These are phyloP conservation scores for Boletus vinaceobasis DNA, from an alignment of 768 basidiomycete genomes.

Conservation along the genomic window DNA sequence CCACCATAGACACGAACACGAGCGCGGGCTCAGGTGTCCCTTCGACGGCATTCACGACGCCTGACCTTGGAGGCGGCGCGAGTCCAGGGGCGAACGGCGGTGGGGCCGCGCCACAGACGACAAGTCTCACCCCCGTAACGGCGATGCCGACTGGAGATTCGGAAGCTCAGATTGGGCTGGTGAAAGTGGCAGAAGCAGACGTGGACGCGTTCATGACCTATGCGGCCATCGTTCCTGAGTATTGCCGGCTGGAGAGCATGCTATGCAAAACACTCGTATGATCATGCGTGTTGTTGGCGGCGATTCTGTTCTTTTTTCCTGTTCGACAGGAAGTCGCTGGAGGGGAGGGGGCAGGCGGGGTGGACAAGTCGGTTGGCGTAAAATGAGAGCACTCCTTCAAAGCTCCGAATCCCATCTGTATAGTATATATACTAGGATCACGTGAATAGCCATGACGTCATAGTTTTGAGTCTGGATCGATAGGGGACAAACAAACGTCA, in stretches of 20 bases:
- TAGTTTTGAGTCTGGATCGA: neutral
- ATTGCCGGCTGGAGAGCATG: slow-evolving; percentile 75
- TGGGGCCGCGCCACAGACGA: slow-evolving; percentile 39
- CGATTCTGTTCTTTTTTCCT: neutral
- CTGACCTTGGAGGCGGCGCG: slow-evolving; percentile 45
- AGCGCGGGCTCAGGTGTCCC: slow-evolving; percentile 38
- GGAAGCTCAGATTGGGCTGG: slow-evolving; percentile 72
- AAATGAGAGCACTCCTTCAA: neutral
- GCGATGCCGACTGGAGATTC: slow-evolving; percentile 69
- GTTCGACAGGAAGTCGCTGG: neutral
- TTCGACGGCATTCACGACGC: slow-evolving; percentile 57
- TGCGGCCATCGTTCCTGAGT: slow-evolving; percentile 82
- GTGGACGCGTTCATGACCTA: slow-evolving; percentile 83
- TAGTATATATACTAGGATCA: slow-evolving; percentile 15
- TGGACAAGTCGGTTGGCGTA: neutral
- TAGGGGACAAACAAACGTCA: neutral
- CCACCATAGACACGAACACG: slow-evolving; percentile 35
- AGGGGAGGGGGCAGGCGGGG: neutral
- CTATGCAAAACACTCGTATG: slow-evolving; percentile 59
- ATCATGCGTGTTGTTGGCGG: neutral
- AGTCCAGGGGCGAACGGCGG: slow-evolving; percentile 34
- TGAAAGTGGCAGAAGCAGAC: slow-evolving; percentile 82
- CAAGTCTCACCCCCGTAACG: slow-evolving; percentile 65
- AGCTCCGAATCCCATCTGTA: slow-evolving; percentile 3
- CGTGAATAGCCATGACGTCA: slow-evolving; percentile 1